Evolutionary conservation across 2,329 filamentous ascomycete species (phyloP), one percentile per base, ranked within the genome.

Genomic region (Escovopsis sp.): DNA sequence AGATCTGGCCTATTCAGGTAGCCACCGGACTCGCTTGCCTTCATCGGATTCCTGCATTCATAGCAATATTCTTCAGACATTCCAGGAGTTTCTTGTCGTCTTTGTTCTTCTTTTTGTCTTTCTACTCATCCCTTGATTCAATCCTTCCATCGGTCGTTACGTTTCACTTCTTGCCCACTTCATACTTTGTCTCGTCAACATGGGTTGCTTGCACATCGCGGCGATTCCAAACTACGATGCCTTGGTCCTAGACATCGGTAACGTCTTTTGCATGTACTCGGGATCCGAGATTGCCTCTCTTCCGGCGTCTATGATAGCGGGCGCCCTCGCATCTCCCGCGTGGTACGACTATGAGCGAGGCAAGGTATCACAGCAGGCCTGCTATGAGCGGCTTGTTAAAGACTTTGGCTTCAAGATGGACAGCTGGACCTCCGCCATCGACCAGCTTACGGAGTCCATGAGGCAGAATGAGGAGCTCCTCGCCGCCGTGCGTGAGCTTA

Each of bases 301-400:
- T 14, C 24, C 35, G n/a, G 25, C 27, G 7, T 14, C 27, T 13
- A 27, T 24, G n/a, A 25, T 41, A 4, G 37, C 31, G 27, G 25
- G 37, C 29, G 25, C 35, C 20, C 29, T 44, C 6, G 39, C 39
- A 25, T 44, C 39, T 5, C 39, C 39, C 16, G 16, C 15, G 4
- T 44, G 43, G 43, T 30, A 39, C 30, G 35, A 39, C 3, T 44
- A 39, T 25, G 43, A 44, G 16, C 34, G 39, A 4, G 43, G 43
- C 4, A 14, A 32, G 11, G 10, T 42, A 11, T 42, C 43, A 4
- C 25, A 36, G 32, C 35, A 42, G n/a, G 31, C 39, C 16, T 44
- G 43, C 20, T 29, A 42, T 15, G 24, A 35, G 5, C 20, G 14
- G 6, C 35, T 44, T 15, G 20, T 32, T 3, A 16, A 27, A 4